These are phyloP conservation scores for Cornus controversa DNA, from an alignment of 148 eudicot species.

Conservation along the genomic window DNA sequence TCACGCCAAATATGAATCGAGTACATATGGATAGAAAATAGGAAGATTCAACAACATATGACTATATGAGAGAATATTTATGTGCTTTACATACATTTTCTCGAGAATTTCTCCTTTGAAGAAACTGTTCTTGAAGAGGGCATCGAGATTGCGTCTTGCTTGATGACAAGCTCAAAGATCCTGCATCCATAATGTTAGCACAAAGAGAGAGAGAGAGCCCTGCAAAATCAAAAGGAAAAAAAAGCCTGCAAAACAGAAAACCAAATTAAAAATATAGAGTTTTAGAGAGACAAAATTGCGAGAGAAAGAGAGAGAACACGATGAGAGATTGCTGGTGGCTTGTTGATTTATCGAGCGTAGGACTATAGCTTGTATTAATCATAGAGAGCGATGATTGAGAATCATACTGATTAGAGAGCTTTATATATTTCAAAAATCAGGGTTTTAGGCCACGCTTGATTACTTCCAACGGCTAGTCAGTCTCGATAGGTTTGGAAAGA, in stretches of 20 bases:
- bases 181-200: constrained; percentile 50
- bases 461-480: neutral
- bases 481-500: constrained; percentile 1
- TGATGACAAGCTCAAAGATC: constrained; percentile 25
- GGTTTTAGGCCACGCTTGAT: too few relatives aligned
- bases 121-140: constrained; percentile 57
- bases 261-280: constrained; percentile 9
- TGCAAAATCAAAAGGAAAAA: neutral
- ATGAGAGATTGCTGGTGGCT: neutral
- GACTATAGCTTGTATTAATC: neutral
- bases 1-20: neutral
- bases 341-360: too few relatives aligned
- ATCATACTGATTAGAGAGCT: neutral
- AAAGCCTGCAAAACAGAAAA: constrained; percentile 22
- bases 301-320: neutral
- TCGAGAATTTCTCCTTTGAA: constrained; percentile 56
- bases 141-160: constrained; percentile 33
- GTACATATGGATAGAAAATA: too few relatives aligned
- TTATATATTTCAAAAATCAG: neutral
- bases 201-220: too few relatives aligned
- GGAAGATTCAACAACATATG: too few relatives aligned
- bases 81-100: constrained; percentile 83
- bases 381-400: neutral
- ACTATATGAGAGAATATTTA: too few relatives aligned
- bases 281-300: neutral